phyloP scores from a whole-genome alignment of 768 basidiomycete species.

The Suillus tomentosus region DNA sequence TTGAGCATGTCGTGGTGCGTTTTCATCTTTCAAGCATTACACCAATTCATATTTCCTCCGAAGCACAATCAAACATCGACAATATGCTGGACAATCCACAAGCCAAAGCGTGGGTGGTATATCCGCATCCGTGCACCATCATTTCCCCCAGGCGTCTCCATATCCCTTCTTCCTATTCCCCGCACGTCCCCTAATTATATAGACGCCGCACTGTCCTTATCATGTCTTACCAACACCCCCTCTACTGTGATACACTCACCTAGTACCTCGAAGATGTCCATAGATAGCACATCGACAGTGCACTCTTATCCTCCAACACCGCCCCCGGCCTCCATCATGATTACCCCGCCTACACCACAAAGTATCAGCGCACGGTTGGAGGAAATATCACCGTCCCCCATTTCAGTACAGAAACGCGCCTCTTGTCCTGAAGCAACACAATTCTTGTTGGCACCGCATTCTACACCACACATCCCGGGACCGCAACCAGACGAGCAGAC shows the following conservation, averaged over 20 bases:
- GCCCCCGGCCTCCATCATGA: constrained; percentile 33
- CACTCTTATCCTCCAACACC: constrained; percentile 67
- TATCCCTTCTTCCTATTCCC: constrained; percentile 54
- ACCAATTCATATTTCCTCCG: not conserved
- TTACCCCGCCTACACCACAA: constrained; percentile 38
- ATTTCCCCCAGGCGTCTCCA: constrained; percentile 64
- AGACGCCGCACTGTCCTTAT: constrained; percentile 54
- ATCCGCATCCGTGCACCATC: constrained; percentile 71
- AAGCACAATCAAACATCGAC: constrained; percentile 71
- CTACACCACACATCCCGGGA: constrained; percentile 37
- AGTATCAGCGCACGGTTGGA: constrained; percentile 33
- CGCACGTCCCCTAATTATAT: constrained; percentile 47
- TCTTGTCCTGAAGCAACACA: constrained; percentile 29
- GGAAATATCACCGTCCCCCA: constrained; percentile 15
- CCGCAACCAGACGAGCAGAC: constrained; percentile 31
- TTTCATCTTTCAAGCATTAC: not conserved
- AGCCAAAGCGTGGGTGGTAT: constrained; percentile 84
- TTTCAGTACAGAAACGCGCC: constrained; percentile 6
- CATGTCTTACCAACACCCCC: constrained; percentile 48
- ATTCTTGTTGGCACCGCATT: constrained; percentile 54
- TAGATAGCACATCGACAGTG: constrained; percentile 29
- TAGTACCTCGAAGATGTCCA: constrained; percentile 26
- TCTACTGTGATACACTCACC: constrained; percentile 23
- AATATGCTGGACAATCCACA: constrained; percentile 75
- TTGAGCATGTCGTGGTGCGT: constrained; percentile 73